A percentile compares a stretch with the other conserved stretches of the same genome.
These are phyloP conservation scores for Fusarium papillatum DNA, from an alignment of 2,329 filamentous ascomycete genomes.

Conservation along the genomic window DNA sequence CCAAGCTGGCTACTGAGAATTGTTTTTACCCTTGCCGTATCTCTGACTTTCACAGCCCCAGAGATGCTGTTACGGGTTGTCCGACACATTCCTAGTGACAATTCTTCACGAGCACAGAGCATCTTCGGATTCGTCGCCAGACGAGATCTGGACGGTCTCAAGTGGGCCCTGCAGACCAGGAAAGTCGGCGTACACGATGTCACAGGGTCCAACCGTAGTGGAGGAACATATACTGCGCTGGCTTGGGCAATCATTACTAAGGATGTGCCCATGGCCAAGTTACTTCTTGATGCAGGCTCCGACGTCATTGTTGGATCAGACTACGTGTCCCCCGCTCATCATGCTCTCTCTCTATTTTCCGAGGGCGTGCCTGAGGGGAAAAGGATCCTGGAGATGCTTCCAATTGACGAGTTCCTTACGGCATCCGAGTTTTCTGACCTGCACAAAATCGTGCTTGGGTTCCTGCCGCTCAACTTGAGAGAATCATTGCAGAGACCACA, in stretches of 20 bases:
- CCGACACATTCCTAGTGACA: background rate
- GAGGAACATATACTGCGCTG: background rate
- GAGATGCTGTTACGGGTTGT: background rate
- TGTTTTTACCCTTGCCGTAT: background rate
- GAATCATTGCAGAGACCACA: constrained; percentile 1
- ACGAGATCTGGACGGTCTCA: background rate
- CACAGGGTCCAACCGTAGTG: background rate
- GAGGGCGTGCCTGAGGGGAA: background rate
- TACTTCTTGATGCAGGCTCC: background rate
- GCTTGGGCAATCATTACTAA: background rate
- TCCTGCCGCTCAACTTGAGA: constrained; percentile 7
- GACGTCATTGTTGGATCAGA: background rate
- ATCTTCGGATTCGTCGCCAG: background rate
- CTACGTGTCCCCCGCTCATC: background rate
- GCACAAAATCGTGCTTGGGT: background rate
- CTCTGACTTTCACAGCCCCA: background rate
- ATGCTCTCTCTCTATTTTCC: background rate
- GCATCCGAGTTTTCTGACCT: background rate
- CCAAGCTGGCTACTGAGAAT: background rate
- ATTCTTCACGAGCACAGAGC: background rate
- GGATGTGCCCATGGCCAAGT: background rate
- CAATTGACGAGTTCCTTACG: background rate
- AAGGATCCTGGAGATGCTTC: background rate
- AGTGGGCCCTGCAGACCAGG: background rate
- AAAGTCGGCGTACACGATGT: background rate